Percentiles rank a stretch among this genome's conserved stretches.
Conservation (phyloP, 2,329 filamentous ascomycete species). For the Raffaelea deltoideospora region DNA sequence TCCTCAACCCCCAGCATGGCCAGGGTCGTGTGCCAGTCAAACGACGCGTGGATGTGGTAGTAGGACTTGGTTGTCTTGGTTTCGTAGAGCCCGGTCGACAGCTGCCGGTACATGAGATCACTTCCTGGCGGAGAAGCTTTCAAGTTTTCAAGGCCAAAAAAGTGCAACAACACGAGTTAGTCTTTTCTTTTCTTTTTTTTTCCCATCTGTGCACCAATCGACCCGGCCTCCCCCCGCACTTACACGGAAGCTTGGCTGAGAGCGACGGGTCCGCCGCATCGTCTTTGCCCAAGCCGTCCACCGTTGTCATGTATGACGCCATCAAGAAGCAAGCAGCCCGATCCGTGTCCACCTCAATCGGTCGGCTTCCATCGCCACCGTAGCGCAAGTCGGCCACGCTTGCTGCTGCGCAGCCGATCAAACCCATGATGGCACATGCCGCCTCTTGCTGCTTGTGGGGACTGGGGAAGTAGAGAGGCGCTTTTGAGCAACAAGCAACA, state of each 20-base stretch:
- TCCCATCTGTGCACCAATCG: too few species aligned
- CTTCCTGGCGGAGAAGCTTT: too few species aligned
- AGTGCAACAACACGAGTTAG: too few species aligned
- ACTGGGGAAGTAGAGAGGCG: constrained; percentile 20
- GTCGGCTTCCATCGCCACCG: background rate
- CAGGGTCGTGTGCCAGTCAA: constrained; percentile 26
- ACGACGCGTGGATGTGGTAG: constrained; percentile 39
- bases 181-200: too few species aligned
- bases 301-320: constrained; percentile 39
- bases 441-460: constrained; percentile 26
- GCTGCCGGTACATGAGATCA: constrained; percentile 32
- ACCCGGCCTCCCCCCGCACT: background rate
- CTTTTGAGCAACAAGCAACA: constrained; percentile 1
- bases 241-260: background rate
- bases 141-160: too few species aligned
- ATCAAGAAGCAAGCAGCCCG: constrained; percentile 38
- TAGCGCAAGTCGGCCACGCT: constrained; percentile 36
- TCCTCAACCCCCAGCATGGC: constrained; percentile 27
- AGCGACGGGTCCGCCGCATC: constrained; percentile 20
- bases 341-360: constrained; percentile 29
- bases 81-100: constrained; percentile 10
- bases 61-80: constrained; percentile 21
- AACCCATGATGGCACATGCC: constrained; percentile 34
- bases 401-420: constrained; percentile 42
- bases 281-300: constrained; percentile 34